Base-by-base conservation (phyloP, 1,139 yeast species). In the Pichia cactophila region DNA sequence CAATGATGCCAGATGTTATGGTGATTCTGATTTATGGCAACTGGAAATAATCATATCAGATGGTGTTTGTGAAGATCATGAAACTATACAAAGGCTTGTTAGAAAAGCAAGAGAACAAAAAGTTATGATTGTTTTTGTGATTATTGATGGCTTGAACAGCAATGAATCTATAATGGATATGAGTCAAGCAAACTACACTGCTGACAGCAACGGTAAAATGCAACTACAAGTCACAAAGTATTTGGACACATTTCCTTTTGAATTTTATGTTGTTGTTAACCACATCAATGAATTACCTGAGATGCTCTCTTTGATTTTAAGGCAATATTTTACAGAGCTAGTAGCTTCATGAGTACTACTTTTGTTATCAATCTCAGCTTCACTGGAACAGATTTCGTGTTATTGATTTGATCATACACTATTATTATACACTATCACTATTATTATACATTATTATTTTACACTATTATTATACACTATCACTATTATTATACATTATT, bases 31-130 rank as follows among this genome's bases (percentile, higher is more conserved):
- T 57, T 75, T 87, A 62, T 92, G 97, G 97, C 96, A 89, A 68
- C 73, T 94, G 56, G 88, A 94, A 65, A 88, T 94, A 53, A 85
- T 94, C 54, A 76, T 94, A 42, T 87, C 96, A 4, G 98, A 92
- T 70, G 98, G 98, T 69, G 88, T 92, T 45, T 90, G 97, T 66
- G 98, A 92, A 66, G 94, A 88, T 64, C 98, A 92, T 66, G 92
- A 78, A 31, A 80, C 86, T 0, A 74, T 92, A 47, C 80, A 84
- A 58, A 75, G 92, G 54, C 73, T 90, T 61, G 97, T 92, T 8
- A 83, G 98, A 62, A 81, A 78, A 57, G 98, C 98, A 1, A 78
- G 95, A 60, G 97, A 92, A 58, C 87, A 88, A 58, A 84, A 83
- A 61, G 85, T 94, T 57, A 90, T 94, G 97, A 73, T 92, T 61